Conservation (phyloP, 2,329 filamentous ascomycete genomes). For the Fusarium chuoi region DNA sequence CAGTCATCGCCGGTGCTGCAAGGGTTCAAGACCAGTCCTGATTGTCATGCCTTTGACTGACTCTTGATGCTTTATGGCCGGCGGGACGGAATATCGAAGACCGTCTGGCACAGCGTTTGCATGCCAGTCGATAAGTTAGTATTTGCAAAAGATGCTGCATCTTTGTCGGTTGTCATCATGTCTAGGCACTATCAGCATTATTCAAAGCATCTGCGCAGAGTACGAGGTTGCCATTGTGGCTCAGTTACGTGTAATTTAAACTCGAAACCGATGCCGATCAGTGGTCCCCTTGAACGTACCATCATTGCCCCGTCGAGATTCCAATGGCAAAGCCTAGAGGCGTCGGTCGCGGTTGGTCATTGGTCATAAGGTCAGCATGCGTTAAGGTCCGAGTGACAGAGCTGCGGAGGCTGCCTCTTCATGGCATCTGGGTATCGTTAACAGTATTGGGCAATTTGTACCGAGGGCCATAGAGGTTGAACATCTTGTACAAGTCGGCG, state of each 20-base stretch:
- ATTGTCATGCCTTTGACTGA: neutral
- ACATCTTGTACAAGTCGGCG: neutral
- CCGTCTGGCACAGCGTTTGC: accelerated
- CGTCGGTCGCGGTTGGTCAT: no score
- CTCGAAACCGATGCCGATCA: neutral
- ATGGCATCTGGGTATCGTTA: neutral
- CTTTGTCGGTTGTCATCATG: neutral
- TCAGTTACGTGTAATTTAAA: neutral
- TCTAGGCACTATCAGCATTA: accelerated
- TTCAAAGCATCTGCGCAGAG: neutral
- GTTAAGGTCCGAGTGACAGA: neutral
- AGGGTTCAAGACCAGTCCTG: neutral
- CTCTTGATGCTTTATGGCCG: neutral
- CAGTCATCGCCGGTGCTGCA: neutral
- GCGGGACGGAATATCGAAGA: accelerated
- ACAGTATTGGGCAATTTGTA: accelerated
- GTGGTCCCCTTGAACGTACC: accelerated
- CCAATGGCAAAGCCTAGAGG: accelerated
- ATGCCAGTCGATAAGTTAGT: no score
- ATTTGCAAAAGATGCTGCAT: accelerated
- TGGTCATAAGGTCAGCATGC: no score
- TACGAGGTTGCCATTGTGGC: no score
- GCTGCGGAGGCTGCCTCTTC: neutral
- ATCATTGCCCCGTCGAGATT: accelerated
- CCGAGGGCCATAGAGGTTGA: neutral